Conservation (phyloP, 2,329 filamentous ascomycete genomes). For the Penicillium nordicum region DNA sequence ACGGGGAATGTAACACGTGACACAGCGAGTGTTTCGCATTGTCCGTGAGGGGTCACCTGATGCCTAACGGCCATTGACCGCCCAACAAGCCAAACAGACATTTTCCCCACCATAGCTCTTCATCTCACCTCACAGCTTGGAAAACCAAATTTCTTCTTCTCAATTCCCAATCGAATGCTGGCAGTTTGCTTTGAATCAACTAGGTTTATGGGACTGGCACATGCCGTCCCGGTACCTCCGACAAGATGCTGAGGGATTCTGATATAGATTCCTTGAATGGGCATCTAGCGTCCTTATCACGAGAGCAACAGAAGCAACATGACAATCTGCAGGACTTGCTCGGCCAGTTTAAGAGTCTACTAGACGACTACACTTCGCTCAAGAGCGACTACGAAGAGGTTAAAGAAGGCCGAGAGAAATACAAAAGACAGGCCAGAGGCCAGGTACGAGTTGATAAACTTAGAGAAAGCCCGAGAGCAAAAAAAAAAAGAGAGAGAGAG, state of each 20-base stretch:
- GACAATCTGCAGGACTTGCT: constrained; percentile 35
- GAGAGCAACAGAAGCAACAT: constrained; percentile 30
- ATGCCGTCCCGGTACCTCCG: constrained; percentile 16
- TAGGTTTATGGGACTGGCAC: constrained; percentile 17
- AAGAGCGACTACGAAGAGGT: constrained; percentile 59
- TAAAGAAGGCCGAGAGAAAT: constrained; percentile 52
- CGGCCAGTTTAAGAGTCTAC: constrained; percentile 43
- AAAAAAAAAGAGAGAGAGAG: background rate
- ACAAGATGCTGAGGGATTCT: constrained; percentile 23
- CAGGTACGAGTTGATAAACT: constrained; percentile 30
- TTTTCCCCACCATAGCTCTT: constrained; percentile 10
- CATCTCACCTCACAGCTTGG: background rate
- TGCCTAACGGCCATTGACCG: constrained; percentile 2
- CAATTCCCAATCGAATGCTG: constrained; percentile 12
- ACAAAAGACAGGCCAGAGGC: constrained; percentile 52
- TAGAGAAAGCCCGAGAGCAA: background rate
- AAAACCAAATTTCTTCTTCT: background rate
- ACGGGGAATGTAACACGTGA: background rate
- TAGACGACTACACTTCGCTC: constrained; percentile 55
- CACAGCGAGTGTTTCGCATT: background rate
- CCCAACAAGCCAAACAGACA: constrained; percentile 1
- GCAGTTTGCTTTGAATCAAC: background rate
- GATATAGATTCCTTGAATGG: constrained; percentile 26
- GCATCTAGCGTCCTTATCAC: constrained; percentile 17
- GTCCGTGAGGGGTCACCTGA: background rate